A percentile compares a stretch with the other conserved stretches of the same genome.
Evolutionary conservation across 495 filamentous ascomycete species (phyloP).

Genomic region (Neurospora cerealis): DNA sequence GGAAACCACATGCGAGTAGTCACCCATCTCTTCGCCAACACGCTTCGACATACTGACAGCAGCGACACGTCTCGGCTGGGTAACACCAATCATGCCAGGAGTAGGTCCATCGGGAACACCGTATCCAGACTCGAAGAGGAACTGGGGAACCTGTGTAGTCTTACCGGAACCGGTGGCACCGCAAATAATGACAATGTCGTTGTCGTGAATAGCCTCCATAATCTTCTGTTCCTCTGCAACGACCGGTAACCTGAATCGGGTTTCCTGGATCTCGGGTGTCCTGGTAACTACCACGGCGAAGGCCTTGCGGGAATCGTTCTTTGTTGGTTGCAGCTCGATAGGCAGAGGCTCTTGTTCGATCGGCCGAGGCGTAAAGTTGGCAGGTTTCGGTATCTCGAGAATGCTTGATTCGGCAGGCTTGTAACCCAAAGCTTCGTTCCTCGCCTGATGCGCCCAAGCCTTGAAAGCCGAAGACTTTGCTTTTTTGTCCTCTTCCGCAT

Average conservation of each 20-base stretch:
- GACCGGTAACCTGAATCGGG: constrained; percentile 73
- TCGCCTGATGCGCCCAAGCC: constrained; percentile 77
- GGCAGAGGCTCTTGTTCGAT: constrained; percentile 68
- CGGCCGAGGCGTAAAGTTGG: constrained; percentile 49
- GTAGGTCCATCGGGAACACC: constrained; percentile 66
- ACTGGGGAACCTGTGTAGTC: constrained; percentile 94
- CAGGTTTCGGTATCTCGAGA: constrained; percentile 33
- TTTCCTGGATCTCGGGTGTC: constrained; percentile 60
- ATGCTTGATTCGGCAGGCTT: constrained; percentile 23
- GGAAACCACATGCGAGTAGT: constrained; percentile 57
- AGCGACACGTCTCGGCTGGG: constrained; percentile 86
- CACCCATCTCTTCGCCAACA: constrained; percentile 74
- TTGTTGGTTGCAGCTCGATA: constrained; percentile 56
- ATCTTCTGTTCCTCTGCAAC: constrained; percentile 95
- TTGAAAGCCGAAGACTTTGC: constrained; percentile 69
- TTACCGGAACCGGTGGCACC: constrained; percentile 95
- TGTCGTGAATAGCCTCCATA: constrained; percentile 93
- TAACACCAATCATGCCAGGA: constrained; percentile 88
- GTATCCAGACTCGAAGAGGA: constrained; percentile 88
- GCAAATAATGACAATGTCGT: constrained; percentile 81
- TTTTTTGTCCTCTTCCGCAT: constrained; percentile 24
- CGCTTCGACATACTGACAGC: constrained; percentile 93
- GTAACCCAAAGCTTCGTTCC: constrained; percentile 60
- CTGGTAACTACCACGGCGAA: constrained; percentile 67
- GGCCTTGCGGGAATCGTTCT: constrained; percentile 56